Evolutionary conservation across 495 filamentous ascomycete species (phyloP), one percentile per base, ranked within the genome.

Genomic region (Neurospora terricola): DNA sequence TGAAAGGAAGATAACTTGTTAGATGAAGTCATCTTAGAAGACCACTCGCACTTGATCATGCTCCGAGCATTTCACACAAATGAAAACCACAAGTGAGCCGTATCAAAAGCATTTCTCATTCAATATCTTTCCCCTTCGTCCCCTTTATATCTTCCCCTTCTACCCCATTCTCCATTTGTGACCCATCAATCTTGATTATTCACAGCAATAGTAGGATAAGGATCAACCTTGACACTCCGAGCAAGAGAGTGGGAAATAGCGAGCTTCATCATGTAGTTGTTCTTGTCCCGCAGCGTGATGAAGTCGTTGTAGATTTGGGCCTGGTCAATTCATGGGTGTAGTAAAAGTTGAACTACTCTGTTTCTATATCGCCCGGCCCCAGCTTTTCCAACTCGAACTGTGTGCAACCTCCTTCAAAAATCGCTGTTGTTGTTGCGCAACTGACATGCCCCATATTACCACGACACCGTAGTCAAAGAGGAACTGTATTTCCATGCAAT

Each of bases 321-420:
- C 78, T 99, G 96, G 80, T 99, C 27, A 30, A 98, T 77, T 97
- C 94, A 70, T 91, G 88, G 2, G 96, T 97, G 83, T 98, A 98
- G 83, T 99, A 99, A 81, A 98, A 99, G 81, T 98, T 99, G 86
- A 99, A 99, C 76, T 94, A 93, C 79, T 99, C 95, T 42, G 94
- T 92, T 82, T 98, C 94, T 14, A 97, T 88, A 75, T 97, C 93
- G 80, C 95, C 94, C 4, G 89, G 88, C 18, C 88, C 88, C 70
- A 99, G 85, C 79, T 97, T 97, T 75, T 97, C 94, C 30, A 86
- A 85, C 78, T 97, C 95, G 78, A 98, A 99, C 79, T 94, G 96
- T 30, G 92, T 14, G 38, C 90, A 70, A 98, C 91, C 76, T 99
- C 96, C 73, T 94, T 95, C 8, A 99, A 83, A 78, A 98, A 97